Evolutionary conservation across 1,139 yeast species (phyloP).

Genomic region (Magnusiomyces magnusii): DNA sequence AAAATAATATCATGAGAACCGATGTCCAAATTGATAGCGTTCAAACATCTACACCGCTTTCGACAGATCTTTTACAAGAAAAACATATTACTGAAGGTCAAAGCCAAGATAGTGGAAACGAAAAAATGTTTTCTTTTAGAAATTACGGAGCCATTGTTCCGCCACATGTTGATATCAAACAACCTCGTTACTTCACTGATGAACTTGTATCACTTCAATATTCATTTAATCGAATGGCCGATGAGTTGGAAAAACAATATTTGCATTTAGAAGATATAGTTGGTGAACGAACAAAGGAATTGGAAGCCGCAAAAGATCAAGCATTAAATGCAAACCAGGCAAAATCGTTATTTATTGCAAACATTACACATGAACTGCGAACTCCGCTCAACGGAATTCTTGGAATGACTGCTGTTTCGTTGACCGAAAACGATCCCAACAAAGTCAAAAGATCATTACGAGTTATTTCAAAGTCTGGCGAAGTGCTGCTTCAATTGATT

Average conservation of each 20-base stretch:
- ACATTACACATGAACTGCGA: slow-evolving; percentile 88
- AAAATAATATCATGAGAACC: no score
- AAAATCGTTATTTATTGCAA: slow-evolving; percentile 89
- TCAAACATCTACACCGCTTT: no score
- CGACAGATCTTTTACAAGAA: no score
- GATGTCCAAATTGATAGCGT: no score
- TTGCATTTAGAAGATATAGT: slow-evolving; percentile 83
- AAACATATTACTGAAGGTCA: no score
- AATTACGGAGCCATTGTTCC: slow-evolving; percentile 1
- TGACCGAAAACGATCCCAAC: slow-evolving; percentile 66
- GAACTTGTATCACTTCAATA: slow-evolving; percentile 83
- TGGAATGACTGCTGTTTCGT: slow-evolving; percentile 92
- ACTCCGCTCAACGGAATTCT: slow-evolving; percentile 94
- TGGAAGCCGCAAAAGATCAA: slow-evolving; percentile 79
- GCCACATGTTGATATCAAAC: slow-evolving; percentile 11
- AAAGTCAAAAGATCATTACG: slow-evolving; percentile 63
- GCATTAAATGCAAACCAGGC: slow-evolving; percentile 96
- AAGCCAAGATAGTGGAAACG: no score
- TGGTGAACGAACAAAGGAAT: slow-evolving; percentile 75
- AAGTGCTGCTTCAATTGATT: slow-evolving; percentile 72
- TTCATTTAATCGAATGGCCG: slow-evolving; percentile 87
- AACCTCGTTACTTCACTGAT: slow-evolving; percentile 54
- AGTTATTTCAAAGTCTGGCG: slow-evolving; percentile 82
- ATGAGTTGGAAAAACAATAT: slow-evolving; percentile 77
- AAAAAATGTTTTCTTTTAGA: no score